A percentile compares a stretch with the other conserved stretches of the same genome.
These are phyloP conservation scores for Saccharomyces mikatae DNA, from an alignment of 805 yeast species.

Conservation along the genomic window DNA sequence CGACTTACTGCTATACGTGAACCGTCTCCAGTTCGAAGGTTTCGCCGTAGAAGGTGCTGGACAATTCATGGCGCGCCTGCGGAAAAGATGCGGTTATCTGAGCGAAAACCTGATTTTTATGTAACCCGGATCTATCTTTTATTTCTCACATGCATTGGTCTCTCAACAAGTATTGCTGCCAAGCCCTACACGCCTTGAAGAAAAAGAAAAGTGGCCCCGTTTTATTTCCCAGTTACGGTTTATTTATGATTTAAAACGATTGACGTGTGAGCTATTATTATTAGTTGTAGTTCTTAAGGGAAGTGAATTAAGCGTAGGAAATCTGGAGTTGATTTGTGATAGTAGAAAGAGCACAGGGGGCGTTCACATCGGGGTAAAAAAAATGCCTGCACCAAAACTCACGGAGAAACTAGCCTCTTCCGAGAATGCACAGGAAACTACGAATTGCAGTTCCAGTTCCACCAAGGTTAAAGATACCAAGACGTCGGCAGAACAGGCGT, in stretches of 20 bases:
- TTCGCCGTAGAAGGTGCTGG: constrained; percentile 39
- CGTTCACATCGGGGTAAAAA: background rate
- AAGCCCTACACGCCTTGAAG: background rate
- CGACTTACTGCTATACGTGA: constrained; percentile 33
- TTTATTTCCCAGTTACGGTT: background rate
- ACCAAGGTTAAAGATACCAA: background rate
- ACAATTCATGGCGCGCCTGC: constrained; percentile 37
- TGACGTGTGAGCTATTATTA: background rate
- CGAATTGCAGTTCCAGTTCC: background rate
- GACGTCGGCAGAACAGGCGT: background rate
- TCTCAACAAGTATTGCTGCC: background rate
- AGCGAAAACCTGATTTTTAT: background rate
- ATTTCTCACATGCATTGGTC: background rate
- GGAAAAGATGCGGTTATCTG: constrained; percentile 35
- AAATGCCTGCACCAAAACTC: background rate
- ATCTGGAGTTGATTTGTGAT: background rate
- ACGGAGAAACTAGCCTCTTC: background rate
- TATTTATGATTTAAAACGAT: background rate
- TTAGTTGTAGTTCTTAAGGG: background rate
- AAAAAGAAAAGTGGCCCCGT: background rate
- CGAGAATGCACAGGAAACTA: background rate
- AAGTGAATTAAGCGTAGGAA: background rate
- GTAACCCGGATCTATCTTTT: background rate
- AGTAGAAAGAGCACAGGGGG: background rate
- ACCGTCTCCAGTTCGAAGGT: constrained; percentile 46